These are phyloP conservation scores for Aspergillus conjunctus DNA, from an alignment of 495 filamentous ascomycete species.

Conservation along the genomic window DNA sequence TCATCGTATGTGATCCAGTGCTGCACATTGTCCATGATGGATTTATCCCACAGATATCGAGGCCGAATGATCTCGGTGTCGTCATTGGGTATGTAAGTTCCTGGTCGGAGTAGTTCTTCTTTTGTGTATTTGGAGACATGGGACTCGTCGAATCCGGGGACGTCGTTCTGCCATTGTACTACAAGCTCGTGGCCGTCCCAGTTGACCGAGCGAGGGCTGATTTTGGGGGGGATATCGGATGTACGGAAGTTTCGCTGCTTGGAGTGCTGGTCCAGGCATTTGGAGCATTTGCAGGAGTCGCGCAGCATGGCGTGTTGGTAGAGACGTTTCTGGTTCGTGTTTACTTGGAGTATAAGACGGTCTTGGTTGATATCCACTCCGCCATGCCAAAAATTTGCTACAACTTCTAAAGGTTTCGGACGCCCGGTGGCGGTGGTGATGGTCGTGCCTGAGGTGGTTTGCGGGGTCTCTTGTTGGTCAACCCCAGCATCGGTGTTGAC, in stretches of 20 bases:
- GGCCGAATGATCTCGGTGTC: background rate
- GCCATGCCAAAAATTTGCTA: no score
- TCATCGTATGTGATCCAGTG: conserved; percentile 64
- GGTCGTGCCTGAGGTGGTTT: background rate
- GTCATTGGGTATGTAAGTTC: background rate
- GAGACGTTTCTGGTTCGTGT: background rate
- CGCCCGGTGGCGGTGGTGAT: background rate
- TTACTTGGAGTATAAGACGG: background rate
- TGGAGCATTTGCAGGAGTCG: conserved; percentile 71
- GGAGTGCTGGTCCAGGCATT: conserved; percentile 75
- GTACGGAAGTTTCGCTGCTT: conserved; percentile 82
- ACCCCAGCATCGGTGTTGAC: background rate
- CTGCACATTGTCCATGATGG: conserved; percentile 28
- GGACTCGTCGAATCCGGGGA: conserved; percentile 44
- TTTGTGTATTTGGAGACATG: conserved; percentile 53
- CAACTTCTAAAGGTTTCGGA: background rate
- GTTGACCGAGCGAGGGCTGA: conserved; percentile 40
- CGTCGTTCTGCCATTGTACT: conserved; percentile 64
- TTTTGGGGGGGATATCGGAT: conserved; percentile 62
- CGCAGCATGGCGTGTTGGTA: conserved; percentile 51
- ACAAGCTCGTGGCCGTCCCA: conserved; percentile 48
- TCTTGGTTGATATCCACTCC: background rate
- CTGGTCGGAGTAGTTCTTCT: conserved; percentile 29
- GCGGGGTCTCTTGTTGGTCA: background rate
- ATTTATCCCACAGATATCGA: conserved; percentile 39